These are phyloP conservation scores for Mantamonas sphyraenae DNA, from an alignment of 78 protist genomes.

Conservation along the genomic window DNA sequence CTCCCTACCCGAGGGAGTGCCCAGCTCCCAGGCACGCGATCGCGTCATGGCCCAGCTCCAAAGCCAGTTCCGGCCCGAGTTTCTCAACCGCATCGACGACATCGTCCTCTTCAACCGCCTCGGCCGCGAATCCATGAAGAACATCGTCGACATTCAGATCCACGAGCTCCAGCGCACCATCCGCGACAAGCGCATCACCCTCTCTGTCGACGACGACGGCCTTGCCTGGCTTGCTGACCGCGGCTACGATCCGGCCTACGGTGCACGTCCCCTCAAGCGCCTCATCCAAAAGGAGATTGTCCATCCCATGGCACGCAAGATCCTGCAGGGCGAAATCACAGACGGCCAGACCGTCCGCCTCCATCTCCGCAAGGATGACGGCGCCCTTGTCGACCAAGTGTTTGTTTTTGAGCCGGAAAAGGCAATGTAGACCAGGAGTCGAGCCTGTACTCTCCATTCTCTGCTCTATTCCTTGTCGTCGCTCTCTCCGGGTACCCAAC, in stretches of 20 bases:
- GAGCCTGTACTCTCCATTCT: no score
- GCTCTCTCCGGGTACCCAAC: no score
- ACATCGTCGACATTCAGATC: constrained; percentile 26
- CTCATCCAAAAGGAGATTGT: constrained; percentile 18
- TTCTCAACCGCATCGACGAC: constrained; percentile 64
- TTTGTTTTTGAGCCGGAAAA: no score
- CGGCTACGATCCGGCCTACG: constrained; percentile 54
- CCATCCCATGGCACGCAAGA: constrained; percentile 19
- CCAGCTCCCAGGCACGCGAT: no score
- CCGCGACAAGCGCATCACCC: constrained; percentile 11
- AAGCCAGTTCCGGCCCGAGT: no score
- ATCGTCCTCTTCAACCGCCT: constrained; percentile 50
- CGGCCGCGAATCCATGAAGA: constrained; percentile 5
- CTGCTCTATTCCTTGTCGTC: no score
- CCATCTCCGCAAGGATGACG: no score
- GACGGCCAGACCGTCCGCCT: no score
- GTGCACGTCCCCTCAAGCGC: constrained; percentile 65
- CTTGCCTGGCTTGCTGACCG: constrained; percentile 1
- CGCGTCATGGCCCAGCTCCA: no score
- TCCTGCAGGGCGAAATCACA: constrained; percentile 13
- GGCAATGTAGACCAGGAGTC: no score
- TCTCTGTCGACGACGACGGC: constrained; percentile 1
- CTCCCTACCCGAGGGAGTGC: no score
- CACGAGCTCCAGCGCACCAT: not conserved
- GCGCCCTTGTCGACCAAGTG: no score